Evolutionary conservation across 495 filamentous ascomycete species (phyloP).

Genomic region (Coniosporium apollinis): DNA sequence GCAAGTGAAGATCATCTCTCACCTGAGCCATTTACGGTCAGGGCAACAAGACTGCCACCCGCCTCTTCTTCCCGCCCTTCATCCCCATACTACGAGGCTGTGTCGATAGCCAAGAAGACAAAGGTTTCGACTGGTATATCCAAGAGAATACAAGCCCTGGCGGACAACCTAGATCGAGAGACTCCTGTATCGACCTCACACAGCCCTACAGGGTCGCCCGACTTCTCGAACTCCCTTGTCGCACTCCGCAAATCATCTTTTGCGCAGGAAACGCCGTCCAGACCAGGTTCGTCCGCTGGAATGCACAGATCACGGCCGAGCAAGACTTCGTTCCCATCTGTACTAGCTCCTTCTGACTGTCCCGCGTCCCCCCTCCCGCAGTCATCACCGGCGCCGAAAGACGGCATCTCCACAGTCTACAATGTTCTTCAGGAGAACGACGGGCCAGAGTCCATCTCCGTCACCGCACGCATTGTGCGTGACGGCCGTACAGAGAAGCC

Average conservation of each 20-base stretch:
- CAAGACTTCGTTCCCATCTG: no score
- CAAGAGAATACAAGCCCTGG: constrained; percentile 73
- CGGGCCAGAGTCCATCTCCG: constrained; percentile 56
- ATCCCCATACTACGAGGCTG: constrained; percentile 11
- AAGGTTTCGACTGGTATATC: constrained; percentile 81
- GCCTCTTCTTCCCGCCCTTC: no score
- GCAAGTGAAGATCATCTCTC: no score
- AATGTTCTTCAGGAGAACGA: constrained; percentile 14
- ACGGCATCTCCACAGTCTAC: constrained; percentile 8
- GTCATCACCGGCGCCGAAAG: constrained; percentile 9
- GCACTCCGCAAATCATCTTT: constrained; percentile 14
- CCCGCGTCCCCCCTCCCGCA: no score
- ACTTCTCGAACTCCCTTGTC: neutral
- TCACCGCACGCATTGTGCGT: constrained; percentile 62
- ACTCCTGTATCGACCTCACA: neutral
- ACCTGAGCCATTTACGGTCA: no score
- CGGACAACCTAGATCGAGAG: constrained; percentile 8
- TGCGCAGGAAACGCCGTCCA: no score
- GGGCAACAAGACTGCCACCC: no score
- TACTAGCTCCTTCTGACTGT: no score
- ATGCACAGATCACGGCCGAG: no score
- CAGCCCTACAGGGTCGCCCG: neutral
- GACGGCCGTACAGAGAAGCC: constrained; percentile 27
- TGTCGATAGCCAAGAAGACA: constrained; percentile 48
- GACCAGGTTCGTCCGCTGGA: no score